Conservation (phyloP, 345 rosid species). For the Eucalyptus curtisii region DNA sequence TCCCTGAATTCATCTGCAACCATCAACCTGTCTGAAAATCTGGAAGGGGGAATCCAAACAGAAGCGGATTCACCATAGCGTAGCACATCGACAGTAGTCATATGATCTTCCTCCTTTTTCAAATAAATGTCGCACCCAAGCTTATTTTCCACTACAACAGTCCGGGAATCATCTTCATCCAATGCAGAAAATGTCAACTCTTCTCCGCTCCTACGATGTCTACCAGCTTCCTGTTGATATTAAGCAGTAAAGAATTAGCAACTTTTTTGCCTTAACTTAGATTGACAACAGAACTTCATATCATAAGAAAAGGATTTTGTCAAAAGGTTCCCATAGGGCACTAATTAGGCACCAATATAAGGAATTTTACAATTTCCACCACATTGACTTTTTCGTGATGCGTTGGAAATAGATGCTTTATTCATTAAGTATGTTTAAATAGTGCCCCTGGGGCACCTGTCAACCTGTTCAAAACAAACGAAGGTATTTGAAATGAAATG, state of each 20-base stretch:
- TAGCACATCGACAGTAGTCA: slow-evolving; percentile 39
- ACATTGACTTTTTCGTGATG: not conserved
- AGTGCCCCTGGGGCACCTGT: not conserved
- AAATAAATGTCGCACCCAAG: slow-evolving; percentile 80
- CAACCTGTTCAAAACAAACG: not conserved
- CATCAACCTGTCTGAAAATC: slow-evolving; percentile 79
- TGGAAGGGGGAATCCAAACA: slow-evolving; percentile 93
- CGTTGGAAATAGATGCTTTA: not conserved
- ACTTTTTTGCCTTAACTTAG: not conserved
- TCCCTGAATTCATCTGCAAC: slow-evolving; percentile 75
- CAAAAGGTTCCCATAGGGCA: not conserved
- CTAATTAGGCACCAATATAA: not conserved
- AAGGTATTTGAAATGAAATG: not conserved
- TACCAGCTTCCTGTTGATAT: slow-evolving; percentile 40
- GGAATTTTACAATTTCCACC: not conserved
- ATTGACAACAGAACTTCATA: not conserved
- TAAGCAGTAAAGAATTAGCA: not conserved
- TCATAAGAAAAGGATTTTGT: not conserved
- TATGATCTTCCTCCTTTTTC: slow-evolving; percentile 64
- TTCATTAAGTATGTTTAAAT: not conserved
- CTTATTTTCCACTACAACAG: slow-evolving; percentile 70
- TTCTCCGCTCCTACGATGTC: slow-evolving; percentile 35
- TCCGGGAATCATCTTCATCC: slow-evolving; percentile 94
- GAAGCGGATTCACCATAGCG: slow-evolving; percentile 41
- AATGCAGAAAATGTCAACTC: slow-evolving; percentile 68